These are phyloP conservation scores for Piper longum DNA, from an alignment of 164 flowering plant species.

Conservation along the genomic window DNA sequence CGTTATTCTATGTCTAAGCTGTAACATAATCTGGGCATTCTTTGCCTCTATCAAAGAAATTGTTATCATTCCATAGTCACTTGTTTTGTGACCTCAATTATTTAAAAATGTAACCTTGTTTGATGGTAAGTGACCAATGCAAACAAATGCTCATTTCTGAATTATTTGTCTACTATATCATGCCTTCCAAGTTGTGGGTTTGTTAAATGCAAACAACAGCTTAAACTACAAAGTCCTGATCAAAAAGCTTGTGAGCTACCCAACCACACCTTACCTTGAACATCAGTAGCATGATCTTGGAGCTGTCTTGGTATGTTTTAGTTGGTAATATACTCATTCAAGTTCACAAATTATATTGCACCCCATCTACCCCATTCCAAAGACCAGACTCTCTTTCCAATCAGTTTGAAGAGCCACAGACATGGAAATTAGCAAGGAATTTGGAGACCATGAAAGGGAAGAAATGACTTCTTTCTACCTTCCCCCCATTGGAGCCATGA, in stretches of 20 bases:
- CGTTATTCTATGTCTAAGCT: too few relatives aligned
- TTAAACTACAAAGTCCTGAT: conserved; percentile 8
- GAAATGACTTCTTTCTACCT: conserved; percentile 34
- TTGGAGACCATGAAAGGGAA: conserved; percentile 18
- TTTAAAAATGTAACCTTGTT: too few relatives aligned
- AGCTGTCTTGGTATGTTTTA: conserved; percentile 31
- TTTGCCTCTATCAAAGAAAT: too few relatives aligned
- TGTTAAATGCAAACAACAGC: background rate
- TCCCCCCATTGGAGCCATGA: conserved; percentile 47
- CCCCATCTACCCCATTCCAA: background rate
- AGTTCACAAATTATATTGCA: conserved; percentile 1
- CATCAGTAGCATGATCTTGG: conserved; percentile 18
- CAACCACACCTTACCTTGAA: conserved; percentile 13
- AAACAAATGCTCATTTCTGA: too few relatives aligned
- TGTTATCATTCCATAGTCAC: too few relatives aligned
- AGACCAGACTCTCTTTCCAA: background rate
- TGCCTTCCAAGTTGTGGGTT: too few relatives aligned
- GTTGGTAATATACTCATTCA: conserved; percentile 22
- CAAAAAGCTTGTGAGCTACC: conserved; percentile 50
- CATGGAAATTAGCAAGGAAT: conserved; percentile 37
- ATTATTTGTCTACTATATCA: too few relatives aligned
- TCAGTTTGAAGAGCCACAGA: background rate
- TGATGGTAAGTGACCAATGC: too few relatives aligned
- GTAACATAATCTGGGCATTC: too few relatives aligned
- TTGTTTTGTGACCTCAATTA: too few relatives aligned